Evolutionary conservation across 139 green algal genomes (phyloP), one percentile per base, ranked within the genome.

Genomic region (Auxenochlorella protothecoides): DNA sequence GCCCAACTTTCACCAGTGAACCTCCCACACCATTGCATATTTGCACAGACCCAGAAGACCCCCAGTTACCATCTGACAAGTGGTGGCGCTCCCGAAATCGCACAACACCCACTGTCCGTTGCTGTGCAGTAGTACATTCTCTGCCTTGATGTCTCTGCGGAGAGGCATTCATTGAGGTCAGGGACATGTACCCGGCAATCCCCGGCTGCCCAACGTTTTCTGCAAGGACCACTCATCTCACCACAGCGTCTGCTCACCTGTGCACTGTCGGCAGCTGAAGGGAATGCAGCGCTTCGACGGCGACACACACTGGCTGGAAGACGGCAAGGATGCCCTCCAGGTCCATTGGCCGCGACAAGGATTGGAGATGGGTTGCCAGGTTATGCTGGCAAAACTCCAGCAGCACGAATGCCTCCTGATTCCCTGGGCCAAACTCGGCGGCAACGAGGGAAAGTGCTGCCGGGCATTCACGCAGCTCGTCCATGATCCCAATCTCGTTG

Each of bases 111-210:
- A 98, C 52, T 72, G 67, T 3, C 87, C 86, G 44, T 88, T 80
- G 44, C 65, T 51, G 8, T 81, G 81, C 66, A 83, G 84, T 68
- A 98, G 81, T 69, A 98, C 80, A 74, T 98, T 98, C 80, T 98
- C 93, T 56, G 87, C 87, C 77, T 98, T 97, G 53, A 97, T 53
- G 82, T 97, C 92, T 59, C 90, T 91, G 80, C 60, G 63, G n/a
- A 4, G 7, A 68, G 56, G 7, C 44, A 3, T 6, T 51, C 51
- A 44, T 55, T 51, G 52, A 44, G 27, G 27, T 44, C 27, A 44
- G 1, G 16, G 53, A 52, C 6, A 16, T 16, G 55, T 14, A 72
- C 3, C 4, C 14, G 55, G 14, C 6, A 2, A 6, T 63, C 8
- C 54, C 53, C 6, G 16, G 68, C 54, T 62, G 68, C 5, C 66